A percentile compares a stretch with the other conserved stretches of the same genome.
These are phyloP conservation scores for Hyphodiscus hymeniophilus DNA, from an alignment of 495 filamentous ascomycete genomes.

Conservation along the genomic window DNA sequence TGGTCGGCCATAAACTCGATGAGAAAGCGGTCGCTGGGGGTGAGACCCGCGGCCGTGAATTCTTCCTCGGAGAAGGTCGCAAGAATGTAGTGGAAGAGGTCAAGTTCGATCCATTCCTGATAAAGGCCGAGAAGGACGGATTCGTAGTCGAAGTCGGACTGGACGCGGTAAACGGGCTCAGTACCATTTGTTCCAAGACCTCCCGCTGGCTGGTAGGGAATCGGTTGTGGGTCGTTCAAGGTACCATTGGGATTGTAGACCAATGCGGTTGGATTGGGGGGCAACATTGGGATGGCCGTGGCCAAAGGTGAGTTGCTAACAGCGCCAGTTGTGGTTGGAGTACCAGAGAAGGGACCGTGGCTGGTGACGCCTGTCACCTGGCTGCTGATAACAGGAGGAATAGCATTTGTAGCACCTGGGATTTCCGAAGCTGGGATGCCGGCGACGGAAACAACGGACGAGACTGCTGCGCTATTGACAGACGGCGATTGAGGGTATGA, in stretches of 20 bases:
- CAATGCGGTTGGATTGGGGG: conserved; percentile 41
- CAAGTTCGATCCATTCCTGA: conserved; percentile 83
- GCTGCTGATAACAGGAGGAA: conserved; percentile 21
- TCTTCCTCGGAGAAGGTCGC: conserved; percentile 61
- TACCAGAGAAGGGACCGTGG: conserved; percentile 51
- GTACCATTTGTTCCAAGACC: conserved; percentile 76
- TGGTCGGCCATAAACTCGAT: conserved; percentile 84
- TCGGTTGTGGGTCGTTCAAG: conserved; percentile 55
- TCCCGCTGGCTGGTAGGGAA: conserved; percentile 66
- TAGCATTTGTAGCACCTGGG: conserved; percentile 15
- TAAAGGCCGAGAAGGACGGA: conserved; percentile 62
- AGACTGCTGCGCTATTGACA: conserved; percentile 9
- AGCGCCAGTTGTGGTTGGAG: conserved; percentile 49
- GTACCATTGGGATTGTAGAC: conserved; percentile 64
- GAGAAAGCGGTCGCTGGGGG: conserved; percentile 57
- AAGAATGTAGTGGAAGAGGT: conserved; percentile 77
- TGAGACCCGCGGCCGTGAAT: conserved; percentile 60
- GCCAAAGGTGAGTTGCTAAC: conserved; percentile 40
- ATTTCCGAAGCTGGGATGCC: conserved; percentile 13
- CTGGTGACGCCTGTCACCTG: conserved; percentile 20
- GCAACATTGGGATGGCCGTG: conserved; percentile 38
- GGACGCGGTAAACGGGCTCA: conserved; percentile 60
- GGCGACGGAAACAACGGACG: conserved; percentile 10
- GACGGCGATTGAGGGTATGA: conserved; percentile 11
- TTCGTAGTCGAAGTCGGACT: conserved; percentile 69